Conservation (phyloP, 306 rosid genomes). For the Psophocarpus tetragonolobus region DNA sequence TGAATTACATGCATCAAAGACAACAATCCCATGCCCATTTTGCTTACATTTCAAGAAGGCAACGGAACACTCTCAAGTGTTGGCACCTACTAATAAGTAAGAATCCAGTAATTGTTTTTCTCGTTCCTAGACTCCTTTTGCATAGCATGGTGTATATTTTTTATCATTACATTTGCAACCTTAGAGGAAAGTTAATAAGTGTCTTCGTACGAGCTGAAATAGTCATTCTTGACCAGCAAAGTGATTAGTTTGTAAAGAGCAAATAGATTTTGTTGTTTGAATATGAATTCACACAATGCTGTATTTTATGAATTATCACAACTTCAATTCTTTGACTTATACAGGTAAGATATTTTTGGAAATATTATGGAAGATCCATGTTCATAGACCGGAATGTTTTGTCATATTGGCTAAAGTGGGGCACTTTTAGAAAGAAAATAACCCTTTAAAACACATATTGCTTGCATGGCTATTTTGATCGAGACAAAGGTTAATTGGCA, state of each 20-base stretch:
- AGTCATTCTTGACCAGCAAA: neutral
- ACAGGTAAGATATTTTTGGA: no score
- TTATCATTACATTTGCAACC: slow-evolving; percentile 18
- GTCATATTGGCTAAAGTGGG: no score
- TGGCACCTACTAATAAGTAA: neutral
- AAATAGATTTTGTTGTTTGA: neutral
- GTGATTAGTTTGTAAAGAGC: neutral
- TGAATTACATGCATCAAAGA: slow-evolving; percentile 14
- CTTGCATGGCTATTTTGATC: no score
- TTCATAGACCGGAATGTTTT: no score
- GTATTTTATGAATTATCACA: slow-evolving; percentile 8
- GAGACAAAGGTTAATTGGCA: no score
- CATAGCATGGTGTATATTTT: slow-evolving; percentile 5
- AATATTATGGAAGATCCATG: no score
- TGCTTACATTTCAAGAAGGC: slow-evolving; percentile 39
- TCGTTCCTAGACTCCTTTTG: neutral
- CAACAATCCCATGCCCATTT: neutral
- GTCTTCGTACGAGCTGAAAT: neutral
- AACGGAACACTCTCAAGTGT: neutral
- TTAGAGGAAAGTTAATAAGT: neutral
- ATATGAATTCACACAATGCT: slow-evolving; percentile 6
- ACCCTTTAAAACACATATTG: no score
- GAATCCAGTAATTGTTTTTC: neutral
- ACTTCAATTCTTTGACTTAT: neutral
- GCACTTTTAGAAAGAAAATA: no score